Conservation (phyloP, 148 eudicot genomes). For the Selenicereus undatus region DNA sequence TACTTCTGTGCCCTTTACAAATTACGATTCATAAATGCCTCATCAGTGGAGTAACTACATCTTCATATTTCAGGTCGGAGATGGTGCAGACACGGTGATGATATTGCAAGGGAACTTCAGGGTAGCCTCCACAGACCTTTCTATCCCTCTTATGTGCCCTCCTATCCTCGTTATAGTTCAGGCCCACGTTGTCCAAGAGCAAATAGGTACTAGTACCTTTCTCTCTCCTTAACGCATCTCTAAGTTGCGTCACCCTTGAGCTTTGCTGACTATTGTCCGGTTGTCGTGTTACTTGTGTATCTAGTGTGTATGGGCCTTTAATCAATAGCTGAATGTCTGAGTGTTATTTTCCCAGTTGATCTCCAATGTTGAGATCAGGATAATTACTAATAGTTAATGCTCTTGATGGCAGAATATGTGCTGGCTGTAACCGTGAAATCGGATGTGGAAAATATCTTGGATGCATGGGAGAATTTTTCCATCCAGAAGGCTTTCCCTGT, state of each 20-base stretch:
- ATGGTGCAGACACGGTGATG: slow-evolving; percentile 51
- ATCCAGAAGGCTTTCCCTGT: slow-evolving; percentile 89
- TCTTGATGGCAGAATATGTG: slow-evolving; percentile 58
- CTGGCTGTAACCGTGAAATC: slow-evolving; percentile 83
- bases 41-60: slow-evolving; percentile 8
- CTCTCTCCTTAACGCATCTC: neutral
- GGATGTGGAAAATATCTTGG: slow-evolving; percentile 82
- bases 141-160: slow-evolving; percentile 58
- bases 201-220: slow-evolving; percentile 40
- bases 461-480: slow-evolving; percentile 88
- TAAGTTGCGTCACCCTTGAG: neutral
- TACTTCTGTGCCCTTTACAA: neutral
- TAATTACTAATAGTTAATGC: neutral
- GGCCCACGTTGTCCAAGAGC: slow-evolving; percentile 51
- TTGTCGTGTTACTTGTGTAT: too few relatives aligned
- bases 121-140: slow-evolving; percentile 53
- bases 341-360: neutral
- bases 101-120: slow-evolving; percentile 41
- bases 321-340: neutral
- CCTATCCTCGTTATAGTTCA: slow-evolving; percentile 48
- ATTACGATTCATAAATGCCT: too few relatives aligned
- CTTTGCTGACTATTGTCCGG: neutral
- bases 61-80: slow-evolving; percentile 35
- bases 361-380: slow-evolving; percentile 1
- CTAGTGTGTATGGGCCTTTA: neutral